Conservation (phyloP, 768 basidiomycete genomes). For the Trametes meyenii region DNA sequence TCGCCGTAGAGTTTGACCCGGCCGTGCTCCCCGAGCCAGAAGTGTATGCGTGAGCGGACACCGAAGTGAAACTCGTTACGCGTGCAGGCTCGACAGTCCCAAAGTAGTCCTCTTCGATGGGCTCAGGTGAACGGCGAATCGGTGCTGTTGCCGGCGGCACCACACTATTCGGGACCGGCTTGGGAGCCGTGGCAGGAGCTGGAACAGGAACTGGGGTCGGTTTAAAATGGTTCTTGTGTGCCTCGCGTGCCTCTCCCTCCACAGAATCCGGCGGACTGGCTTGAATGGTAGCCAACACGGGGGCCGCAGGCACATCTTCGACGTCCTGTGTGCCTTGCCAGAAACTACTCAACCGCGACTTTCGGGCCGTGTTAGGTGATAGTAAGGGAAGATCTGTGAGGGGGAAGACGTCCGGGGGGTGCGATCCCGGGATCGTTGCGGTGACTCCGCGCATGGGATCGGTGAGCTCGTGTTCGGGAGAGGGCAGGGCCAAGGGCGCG, state of each 20-base stretch:
- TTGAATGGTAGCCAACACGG: constrained; percentile 31
- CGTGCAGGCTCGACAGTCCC: constrained; percentile 21
- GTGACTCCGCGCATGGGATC: constrained; percentile 86
- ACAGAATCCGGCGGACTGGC: constrained; percentile 30
- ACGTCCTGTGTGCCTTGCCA: constrained; percentile 80
- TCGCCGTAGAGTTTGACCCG: not conserved
- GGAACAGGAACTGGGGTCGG: not conserved
- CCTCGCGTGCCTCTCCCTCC: constrained; percentile 8
- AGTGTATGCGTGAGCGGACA: constrained; percentile 2
- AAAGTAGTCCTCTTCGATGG: constrained; percentile 37
- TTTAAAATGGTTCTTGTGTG: not conserved
- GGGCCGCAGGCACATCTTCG: constrained; percentile 35
- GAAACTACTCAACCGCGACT: constrained; percentile 64
- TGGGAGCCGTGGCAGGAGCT: constrained; percentile 7
- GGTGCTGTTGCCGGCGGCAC: constrained; percentile 36
- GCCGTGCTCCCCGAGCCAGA: not conserved
- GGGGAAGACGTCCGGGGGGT: constrained; percentile 39
- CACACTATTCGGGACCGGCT: constrained; percentile 10
- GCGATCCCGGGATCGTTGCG: constrained; percentile 65
- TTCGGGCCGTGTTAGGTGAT: constrained; percentile 41
- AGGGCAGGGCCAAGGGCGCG: constrained; percentile 84
- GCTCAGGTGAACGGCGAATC: constrained; percentile 19
- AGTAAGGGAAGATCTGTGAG: constrained; percentile 46
- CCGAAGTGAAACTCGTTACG: not conserved
- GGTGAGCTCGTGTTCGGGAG: constrained; percentile 88